Conservation (phyloP, 2,329 filamentous ascomycete genomes). For the Alternaria viburni region DNA sequence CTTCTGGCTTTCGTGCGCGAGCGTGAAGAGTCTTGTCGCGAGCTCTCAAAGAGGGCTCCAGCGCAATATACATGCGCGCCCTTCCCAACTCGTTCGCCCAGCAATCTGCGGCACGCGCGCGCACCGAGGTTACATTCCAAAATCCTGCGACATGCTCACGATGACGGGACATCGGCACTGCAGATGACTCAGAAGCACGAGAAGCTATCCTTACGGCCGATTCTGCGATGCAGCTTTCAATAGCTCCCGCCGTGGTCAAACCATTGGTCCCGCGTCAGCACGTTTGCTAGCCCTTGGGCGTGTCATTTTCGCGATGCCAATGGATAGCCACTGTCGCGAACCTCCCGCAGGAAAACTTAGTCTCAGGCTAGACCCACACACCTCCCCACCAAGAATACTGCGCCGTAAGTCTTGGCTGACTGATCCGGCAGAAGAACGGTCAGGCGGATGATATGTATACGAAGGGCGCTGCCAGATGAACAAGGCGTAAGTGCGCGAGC, state of each 20-base stretch:
- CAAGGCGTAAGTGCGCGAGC: not conserved
- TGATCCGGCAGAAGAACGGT: not conserved
- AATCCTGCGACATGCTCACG: not conserved
- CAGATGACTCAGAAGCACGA: not conserved
- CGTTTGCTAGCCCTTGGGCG: not conserved
- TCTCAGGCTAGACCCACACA: conserved; percentile 1
- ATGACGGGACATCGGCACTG: not conserved
- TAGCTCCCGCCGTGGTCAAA: not conserved
- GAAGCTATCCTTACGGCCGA: not conserved
- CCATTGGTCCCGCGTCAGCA: not conserved
- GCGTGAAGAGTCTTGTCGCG: not conserved
- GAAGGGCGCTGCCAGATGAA: not conserved
- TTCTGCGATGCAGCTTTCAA: not conserved
- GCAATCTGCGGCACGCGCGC: not conserved
- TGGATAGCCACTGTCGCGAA: conserved; percentile 1
- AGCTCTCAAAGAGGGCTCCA: not conserved
- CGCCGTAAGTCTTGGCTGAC: not conserved
- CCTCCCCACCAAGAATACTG: not conserved
- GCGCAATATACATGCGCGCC: not conserved
- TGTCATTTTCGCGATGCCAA: conserved; percentile 2
- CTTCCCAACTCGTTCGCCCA: not conserved
- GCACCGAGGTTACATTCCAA: not conserved
- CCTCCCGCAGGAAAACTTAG: not conserved
- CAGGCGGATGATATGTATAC: not conserved
- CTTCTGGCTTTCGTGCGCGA: not conserved